Conservation (phyloP, 345 rosid genomes). For the Eucalyptus sp. region DNA sequence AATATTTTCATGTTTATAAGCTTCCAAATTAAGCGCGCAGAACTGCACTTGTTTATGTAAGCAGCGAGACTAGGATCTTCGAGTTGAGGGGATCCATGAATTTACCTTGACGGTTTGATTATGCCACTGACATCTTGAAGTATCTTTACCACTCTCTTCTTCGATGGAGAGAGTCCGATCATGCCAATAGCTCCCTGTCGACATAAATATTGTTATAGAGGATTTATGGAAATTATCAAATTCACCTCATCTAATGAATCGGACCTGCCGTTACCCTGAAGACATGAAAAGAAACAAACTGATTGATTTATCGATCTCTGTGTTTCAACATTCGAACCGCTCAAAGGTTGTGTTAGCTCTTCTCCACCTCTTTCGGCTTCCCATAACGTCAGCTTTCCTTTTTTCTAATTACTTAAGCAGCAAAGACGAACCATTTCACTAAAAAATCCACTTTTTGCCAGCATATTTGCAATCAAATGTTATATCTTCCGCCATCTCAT, state of each 20-base stretch:
- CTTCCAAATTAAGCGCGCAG: neutral
- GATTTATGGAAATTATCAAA: neutral
- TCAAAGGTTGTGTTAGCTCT: neutral
- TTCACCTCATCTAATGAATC: neutral
- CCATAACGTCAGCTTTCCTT: neutral
- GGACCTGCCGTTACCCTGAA: neutral
- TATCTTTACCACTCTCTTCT: conserved; percentile 22
- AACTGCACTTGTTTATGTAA: neutral
- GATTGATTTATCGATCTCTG: neutral
- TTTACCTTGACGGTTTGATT: conserved; percentile 27
- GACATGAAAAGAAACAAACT: neutral
- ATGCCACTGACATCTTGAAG: conserved; percentile 21
- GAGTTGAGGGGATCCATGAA: neutral
- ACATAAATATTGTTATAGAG: neutral
- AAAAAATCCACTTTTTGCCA: neutral
- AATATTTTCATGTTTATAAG: neutral
- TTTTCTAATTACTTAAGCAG: neutral
- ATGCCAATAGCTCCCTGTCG: conserved; percentile 9
- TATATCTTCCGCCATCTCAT: neutral
- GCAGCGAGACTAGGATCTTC: neutral
- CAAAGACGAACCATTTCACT: neutral
- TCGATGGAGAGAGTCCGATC: conserved; percentile 17
- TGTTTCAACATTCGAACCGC: neutral
- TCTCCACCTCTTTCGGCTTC: neutral
- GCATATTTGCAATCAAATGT: neutral